A percentile compares a stretch with the other conserved stretches of the same genome.
Conservation (phyloP, 306 rosid species). For the Vicia sativa region DNA sequence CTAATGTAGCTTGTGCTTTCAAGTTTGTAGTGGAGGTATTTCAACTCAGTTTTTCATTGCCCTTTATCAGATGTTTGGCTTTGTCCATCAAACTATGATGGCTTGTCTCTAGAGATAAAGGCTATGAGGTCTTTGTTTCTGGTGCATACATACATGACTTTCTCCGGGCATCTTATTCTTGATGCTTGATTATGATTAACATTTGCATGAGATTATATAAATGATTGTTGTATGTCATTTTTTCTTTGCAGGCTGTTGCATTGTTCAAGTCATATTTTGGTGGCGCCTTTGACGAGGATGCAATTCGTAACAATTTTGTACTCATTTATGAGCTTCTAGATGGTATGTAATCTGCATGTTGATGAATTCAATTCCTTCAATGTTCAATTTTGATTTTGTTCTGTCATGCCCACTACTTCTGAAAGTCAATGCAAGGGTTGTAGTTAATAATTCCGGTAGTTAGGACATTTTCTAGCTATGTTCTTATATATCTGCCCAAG, state of each 20-base stretch:
- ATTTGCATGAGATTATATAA: slow-evolving; percentile 6
- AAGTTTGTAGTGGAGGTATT: slow-evolving; percentile 97
- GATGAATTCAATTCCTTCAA: slow-evolving; percentile 6
- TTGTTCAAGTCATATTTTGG: slow-evolving; percentile 97
- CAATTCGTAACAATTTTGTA: slow-evolving; percentile 96
- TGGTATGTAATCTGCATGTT: slow-evolving; percentile 54
- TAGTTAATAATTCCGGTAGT: neutral
- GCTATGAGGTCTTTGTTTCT: slow-evolving; percentile 18
- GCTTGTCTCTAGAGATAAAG: neutral
- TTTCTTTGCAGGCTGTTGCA: slow-evolving; percentile 77
- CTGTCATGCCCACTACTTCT: neutral
- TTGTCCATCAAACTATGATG: neutral
- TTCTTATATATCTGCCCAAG: too few species aligned
- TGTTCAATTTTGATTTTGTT: slow-evolving; percentile 26
- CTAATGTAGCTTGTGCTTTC: slow-evolving; percentile 97
- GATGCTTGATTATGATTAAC: slow-evolving; percentile 12
- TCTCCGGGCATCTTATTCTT: slow-evolving; percentile 8
- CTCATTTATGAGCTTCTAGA: slow-evolving; percentile 95
- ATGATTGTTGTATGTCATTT: slow-evolving; percentile 23
- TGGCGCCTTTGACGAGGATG: slow-evolving; percentile 98
- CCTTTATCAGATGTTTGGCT: slow-evolving; percentile 15
- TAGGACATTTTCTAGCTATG: slow-evolving; percentile 12
- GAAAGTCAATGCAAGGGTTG: slow-evolving; percentile 16
- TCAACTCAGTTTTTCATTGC: slow-evolving; percentile 15
- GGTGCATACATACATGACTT: slow-evolving; percentile 9